These are phyloP conservation scores for Saccharomyces pastorianus DNA, from an alignment of 1,139 yeast species.

Conservation along the genomic window DNA sequence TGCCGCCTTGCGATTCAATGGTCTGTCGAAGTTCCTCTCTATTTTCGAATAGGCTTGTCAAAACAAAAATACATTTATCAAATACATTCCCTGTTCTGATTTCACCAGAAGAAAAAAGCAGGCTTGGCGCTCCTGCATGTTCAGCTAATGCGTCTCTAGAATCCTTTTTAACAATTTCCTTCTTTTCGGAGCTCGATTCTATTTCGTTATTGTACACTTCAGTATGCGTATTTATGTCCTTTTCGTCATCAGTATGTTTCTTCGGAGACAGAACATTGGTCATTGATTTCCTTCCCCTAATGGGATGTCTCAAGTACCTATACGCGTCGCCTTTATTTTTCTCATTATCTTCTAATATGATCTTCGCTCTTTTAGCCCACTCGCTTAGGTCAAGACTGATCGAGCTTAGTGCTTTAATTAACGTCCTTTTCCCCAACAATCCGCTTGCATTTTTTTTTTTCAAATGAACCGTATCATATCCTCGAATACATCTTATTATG, in stretches of 20 bases:
- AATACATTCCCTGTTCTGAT: slow-evolving; percentile 27
- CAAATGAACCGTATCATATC: slow-evolving; percentile 44
- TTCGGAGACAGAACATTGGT: slow-evolving; percentile 14
- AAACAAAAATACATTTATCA: slow-evolving; percentile 36
- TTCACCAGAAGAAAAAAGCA: not conserved
- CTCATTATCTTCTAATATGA: slow-evolving; percentile 11
- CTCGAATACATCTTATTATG: slow-evolving; percentile 46
- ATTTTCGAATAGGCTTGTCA: slow-evolving; percentile 35
- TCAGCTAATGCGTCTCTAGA: not conserved
- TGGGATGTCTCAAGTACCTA: slow-evolving; percentile 16
- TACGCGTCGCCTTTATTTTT: slow-evolving; percentile 10
- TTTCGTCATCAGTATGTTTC: slow-evolving; percentile 7
- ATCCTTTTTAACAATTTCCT: not conserved
- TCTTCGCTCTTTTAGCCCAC: slow-evolving; percentile 28
- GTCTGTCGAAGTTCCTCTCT: slow-evolving; percentile 30
- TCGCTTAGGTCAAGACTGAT: slow-evolving; percentile 23
- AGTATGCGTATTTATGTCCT: not conserved
- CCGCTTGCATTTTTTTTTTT: slow-evolving; percentile 27
- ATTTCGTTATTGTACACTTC: not conserved
- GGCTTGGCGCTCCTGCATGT: not conserved
- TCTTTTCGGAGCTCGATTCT: not conserved
- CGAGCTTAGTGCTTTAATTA: slow-evolving; percentile 18
- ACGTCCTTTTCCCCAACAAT: slow-evolving; percentile 13
- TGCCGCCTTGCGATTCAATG: slow-evolving; percentile 48
- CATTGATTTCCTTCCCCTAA: slow-evolving; percentile 21